Percentiles rank a stretch among this genome's conserved stretches.
Conservation (phyloP, 2,329 filamentous ascomycete genomes). For the Talaromyces pinophilus region DNA sequence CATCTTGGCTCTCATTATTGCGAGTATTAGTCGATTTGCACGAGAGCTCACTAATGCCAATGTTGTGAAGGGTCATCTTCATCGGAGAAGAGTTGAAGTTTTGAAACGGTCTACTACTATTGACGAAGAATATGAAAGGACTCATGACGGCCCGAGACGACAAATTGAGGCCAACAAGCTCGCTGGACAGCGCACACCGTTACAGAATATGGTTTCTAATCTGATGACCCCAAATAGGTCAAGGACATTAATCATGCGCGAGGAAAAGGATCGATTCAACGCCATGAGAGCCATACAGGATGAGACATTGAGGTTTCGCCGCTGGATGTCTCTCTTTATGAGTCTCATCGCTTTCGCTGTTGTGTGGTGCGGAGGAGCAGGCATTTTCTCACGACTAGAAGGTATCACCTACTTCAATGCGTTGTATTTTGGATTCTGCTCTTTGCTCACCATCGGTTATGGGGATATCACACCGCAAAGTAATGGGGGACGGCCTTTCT, state of each 20-base stretch:
- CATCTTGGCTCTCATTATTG: slow-evolving; percentile 79
- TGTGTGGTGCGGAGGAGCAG: slow-evolving; percentile 78
- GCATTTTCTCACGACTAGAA: slow-evolving; percentile 69
- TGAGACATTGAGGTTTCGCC: slow-evolving; percentile 63
- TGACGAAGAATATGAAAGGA: slow-evolving; percentile 24
- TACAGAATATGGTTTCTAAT: slow-evolving; percentile 31
- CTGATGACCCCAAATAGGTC: slow-evolving; percentile 32
- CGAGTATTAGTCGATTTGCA: slow-evolving; percentile 71
- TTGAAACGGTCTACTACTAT: slow-evolving; percentile 55
- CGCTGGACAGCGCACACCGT: slow-evolving; percentile 17
- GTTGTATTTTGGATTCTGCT: slow-evolving; percentile 84
- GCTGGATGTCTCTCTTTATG: slow-evolving; percentile 71
- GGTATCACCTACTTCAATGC: slow-evolving; percentile 69
- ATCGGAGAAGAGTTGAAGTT: slow-evolving; percentile 56
- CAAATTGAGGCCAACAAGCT: not conserved
- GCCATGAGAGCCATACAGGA: slow-evolving; percentile 80
- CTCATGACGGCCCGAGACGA: slow-evolving; percentile 1
- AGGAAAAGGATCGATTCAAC: slow-evolving; percentile 70
- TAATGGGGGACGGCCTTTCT: slow-evolving; percentile 78
- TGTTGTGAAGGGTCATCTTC: slow-evolving; percentile 61
- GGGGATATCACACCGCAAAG: slow-evolving; percentile 77
- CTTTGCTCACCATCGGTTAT: slow-evolving; percentile 82
- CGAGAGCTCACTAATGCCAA: slow-evolving; percentile 62
- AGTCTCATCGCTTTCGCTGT: slow-evolving; percentile 69
- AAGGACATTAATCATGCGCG: slow-evolving; percentile 59